Evolutionary conservation across 257 asterid genomes (phyloP).

Genomic region (Ophiorrhiza pumila): DNA sequence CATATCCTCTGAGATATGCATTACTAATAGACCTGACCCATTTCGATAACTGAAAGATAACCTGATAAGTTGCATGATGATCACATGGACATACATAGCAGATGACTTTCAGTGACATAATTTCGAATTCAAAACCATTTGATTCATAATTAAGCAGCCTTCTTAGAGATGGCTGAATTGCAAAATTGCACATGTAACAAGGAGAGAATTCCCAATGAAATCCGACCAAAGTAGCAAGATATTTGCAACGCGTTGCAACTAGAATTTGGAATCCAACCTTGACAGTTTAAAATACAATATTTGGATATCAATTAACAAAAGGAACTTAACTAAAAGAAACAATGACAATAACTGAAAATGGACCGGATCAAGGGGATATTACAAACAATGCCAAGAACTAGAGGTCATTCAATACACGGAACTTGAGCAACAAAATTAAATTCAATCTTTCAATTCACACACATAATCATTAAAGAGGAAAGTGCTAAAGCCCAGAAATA

Average conservation of each 20-base stretch:
- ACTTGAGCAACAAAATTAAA: not conserved
- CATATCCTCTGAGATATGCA: not conserved
- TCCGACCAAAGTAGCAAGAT: not conserved
- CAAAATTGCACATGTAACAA: too few relatives aligned
- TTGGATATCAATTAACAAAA: not conserved
- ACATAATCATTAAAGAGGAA: not conserved
- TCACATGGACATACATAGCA: not conserved
- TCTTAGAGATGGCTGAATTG: not conserved
- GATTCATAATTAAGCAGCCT: not conserved
- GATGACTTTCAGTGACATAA: not conserved
- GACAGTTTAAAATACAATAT: not conserved
- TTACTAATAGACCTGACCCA: not conserved
- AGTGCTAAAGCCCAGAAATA: not conserved
- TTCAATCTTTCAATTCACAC: not conserved
- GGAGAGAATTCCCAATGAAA: not conserved
- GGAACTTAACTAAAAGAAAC: not conserved
- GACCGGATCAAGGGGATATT: not conserved
- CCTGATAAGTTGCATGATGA: not conserved
- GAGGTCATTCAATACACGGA: too few relatives aligned
- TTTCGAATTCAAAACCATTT: not conserved
- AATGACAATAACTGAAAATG: not conserved
- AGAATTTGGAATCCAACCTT: not conserved
- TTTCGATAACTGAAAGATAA: not conserved
- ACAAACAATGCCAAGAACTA: too few relatives aligned
- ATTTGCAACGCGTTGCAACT: not conserved